Conservation (phyloP, 1,284 basidiomycete species). For the Hymenochaete sp. region DNA sequence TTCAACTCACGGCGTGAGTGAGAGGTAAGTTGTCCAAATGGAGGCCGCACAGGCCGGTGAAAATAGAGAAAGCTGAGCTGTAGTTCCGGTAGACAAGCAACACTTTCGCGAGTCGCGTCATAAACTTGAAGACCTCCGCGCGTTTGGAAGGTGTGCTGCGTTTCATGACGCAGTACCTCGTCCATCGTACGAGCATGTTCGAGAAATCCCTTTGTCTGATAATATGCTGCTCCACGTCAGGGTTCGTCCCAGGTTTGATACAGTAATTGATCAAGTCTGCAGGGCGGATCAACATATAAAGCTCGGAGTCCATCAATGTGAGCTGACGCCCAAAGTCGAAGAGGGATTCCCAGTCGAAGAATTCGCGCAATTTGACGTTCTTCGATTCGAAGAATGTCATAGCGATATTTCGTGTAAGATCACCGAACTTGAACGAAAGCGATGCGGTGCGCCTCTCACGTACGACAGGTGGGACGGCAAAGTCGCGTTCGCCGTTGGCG, state of each 20-base stretch:
- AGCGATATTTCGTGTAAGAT: conserved; percentile 3
- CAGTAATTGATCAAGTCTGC: conserved; percentile 7
- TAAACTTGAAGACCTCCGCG: conserved; percentile 5
- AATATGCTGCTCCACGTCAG: too few species aligned
- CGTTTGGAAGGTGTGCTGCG: conserved; percentile 7
- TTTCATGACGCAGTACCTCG: conserved; percentile 2
- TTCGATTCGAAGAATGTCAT: neutral
- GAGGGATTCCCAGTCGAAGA: conserved; percentile 4
- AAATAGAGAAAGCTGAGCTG: conserved; percentile 14
- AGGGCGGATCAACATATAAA: conserved; percentile 8
- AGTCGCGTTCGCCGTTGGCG: too few species aligned
- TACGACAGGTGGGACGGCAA: too few species aligned
- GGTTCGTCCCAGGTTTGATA: too few species aligned
- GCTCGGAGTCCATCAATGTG: conserved; percentile 9
- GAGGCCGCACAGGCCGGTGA: conserved; percentile 6
- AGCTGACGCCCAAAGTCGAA: conserved; percentile 12
- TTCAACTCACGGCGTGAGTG: conserved; percentile 7
- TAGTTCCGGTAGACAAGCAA: conserved; percentile 12
- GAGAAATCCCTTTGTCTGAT: conserved; percentile 8
- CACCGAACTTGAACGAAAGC: conserved; percentile 1
- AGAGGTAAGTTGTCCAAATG: conserved; percentile 3
- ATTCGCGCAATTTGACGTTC: neutral
- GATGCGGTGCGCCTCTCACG: too few species aligned
- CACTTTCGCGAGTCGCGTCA: conserved; percentile 1
- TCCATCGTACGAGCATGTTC: conserved; percentile 6